Base-by-base conservation (phyloP, 129 eudicot genomes). In the Flaveria bidentis region DNA sequence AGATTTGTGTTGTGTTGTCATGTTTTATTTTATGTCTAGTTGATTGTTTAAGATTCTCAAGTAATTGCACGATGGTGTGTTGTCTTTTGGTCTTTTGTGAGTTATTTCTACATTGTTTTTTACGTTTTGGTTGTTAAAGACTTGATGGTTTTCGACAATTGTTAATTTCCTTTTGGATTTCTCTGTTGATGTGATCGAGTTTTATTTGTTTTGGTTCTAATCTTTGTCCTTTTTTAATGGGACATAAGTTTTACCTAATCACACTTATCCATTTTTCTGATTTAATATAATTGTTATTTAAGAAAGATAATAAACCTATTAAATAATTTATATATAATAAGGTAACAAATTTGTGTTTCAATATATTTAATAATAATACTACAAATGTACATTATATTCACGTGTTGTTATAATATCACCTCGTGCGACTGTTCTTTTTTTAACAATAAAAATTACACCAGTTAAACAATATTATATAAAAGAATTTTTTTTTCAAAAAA, bases 211-310 rank as follows among this genome's bases (percentile, higher is more conserved):
- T 77, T 42, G 67, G 60, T 77, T 57, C 76, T 77, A 77, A 4
- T 68, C 30, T 16, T 68, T 77, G 76, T 77, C 76, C 51, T 3
- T 64, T 63, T 49, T 51, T 47, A 36, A 30, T 64, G 51, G 51
- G 36, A 63, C 62, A 25, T 26, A 28, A 65, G 23, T 61, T 74
- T 13, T 61, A 61, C 78, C 78, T 74, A 74, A 61, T 74, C 61
- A 60, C 56, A 74, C 69, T 60, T 44, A 42, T 74, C 69, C 69
- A 20, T 41, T 41, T 18, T 5, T 45, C 45, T 17, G 4, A 44
- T 60, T 61, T 26, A 44, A 60, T 44, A 44, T 26, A 74, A 9
- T 74, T 1, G 5, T 41, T 22, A 5, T 42, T 58, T 39, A 9
- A 39, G 9, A 28, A 11, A 28, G 67, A 57, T 61, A 26, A 61